Evolutionary conservation across 2,329 filamentous ascomycete genomes (phyloP).

Genomic region (Neoascochyta sp.): DNA sequence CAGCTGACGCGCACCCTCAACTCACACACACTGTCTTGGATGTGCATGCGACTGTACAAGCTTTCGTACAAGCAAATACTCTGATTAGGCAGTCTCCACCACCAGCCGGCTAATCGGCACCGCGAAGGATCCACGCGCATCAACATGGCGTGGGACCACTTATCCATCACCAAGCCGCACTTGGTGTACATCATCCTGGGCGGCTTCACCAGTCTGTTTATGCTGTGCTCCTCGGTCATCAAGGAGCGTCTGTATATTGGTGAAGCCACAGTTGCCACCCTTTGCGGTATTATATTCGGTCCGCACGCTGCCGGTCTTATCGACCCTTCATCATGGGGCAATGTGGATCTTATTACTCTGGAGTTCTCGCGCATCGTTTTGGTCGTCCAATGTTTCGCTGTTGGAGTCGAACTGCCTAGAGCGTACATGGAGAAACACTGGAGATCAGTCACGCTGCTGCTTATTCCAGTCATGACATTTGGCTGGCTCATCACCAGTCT

Average conservation of each 20-base stretch:
- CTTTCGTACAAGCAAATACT: conserved; percentile 11
- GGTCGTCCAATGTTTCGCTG: conserved; percentile 88
- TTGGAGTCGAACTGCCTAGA: conserved; percentile 85
- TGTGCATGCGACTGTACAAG: conserved; percentile 2
- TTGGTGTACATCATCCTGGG: conserved; percentile 98
- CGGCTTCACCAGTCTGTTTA: conserved; percentile 96
- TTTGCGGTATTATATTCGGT: conserved; percentile 85
- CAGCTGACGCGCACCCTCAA: conserved; percentile 25
- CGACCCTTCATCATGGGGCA: conserved; percentile 72
- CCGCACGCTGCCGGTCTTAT: conserved; percentile 80
- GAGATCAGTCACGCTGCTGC: conserved; percentile 82
- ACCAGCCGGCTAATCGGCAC: conserved; percentile 10
- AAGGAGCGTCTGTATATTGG: conserved; percentile 99
- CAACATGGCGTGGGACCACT: conserved; percentile 72
- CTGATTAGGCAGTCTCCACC: conserved; percentile 9
- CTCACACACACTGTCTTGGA: conserved; percentile 1
- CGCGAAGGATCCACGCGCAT: conserved; percentile 4
- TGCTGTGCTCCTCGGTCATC: conserved; percentile 96
- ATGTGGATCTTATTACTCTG: conserved; percentile 78
- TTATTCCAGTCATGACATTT: conserved; percentile 95
- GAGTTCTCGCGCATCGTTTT: conserved; percentile 87
- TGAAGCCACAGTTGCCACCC: conserved; percentile 89
- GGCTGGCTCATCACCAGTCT: conserved; percentile 92
- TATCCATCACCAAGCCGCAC: conserved; percentile 88
- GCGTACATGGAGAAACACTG: conserved; percentile 98